A percentile compares a stretch with the other conserved stretches of the same genome.
phyloP scores from a whole-genome alignment of 2,329 filamentous ascomycete species.

The Cytospora chrysosperma region DNA sequence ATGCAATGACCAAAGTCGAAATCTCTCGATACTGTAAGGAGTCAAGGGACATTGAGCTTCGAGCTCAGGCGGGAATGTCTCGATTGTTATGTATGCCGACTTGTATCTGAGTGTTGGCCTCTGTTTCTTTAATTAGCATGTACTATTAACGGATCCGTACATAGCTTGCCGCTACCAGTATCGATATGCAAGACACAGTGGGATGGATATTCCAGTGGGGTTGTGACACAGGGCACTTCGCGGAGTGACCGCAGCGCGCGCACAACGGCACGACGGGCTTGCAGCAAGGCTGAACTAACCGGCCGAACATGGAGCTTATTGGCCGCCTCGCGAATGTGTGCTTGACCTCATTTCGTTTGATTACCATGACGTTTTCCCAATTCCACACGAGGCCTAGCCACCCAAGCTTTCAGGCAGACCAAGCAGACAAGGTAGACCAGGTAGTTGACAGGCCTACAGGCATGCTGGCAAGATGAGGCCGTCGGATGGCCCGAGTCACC shows the following conservation, averaged over 20 bases:
- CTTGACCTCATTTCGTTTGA: slow-evolving; percentile 2
- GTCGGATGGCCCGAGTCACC: background rate
- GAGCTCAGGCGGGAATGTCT: background rate
- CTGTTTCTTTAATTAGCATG: background rate
- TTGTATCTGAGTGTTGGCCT: background rate
- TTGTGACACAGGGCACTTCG: background rate
- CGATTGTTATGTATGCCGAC: background rate
- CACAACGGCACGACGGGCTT: slow-evolving; percentile 5
- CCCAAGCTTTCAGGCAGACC: too few species aligned
- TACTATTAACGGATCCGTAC: too few species aligned
- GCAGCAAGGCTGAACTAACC: slow-evolving; percentile 16
- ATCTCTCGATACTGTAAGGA: background rate
- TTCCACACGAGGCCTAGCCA: too few species aligned
- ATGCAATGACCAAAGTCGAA: background rate
- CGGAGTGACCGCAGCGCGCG: background rate
- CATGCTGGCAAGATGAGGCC: background rate
- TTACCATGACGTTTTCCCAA: slow-evolving; percentile 14
- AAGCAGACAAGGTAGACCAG: too few species aligned
- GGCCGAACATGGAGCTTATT: slow-evolving; percentile 7
- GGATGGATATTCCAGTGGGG: background rate
- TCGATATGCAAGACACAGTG: background rate
- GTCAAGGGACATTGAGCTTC: background rate
- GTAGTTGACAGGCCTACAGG: too few species aligned
- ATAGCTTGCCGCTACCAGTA: background rate
- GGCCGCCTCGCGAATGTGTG: slow-evolving; percentile 16